Evolutionary conservation across 305 asterid genomes (phyloP), one percentile per base, ranked within the genome.

Genomic region (Solanum hybrid): DNA sequence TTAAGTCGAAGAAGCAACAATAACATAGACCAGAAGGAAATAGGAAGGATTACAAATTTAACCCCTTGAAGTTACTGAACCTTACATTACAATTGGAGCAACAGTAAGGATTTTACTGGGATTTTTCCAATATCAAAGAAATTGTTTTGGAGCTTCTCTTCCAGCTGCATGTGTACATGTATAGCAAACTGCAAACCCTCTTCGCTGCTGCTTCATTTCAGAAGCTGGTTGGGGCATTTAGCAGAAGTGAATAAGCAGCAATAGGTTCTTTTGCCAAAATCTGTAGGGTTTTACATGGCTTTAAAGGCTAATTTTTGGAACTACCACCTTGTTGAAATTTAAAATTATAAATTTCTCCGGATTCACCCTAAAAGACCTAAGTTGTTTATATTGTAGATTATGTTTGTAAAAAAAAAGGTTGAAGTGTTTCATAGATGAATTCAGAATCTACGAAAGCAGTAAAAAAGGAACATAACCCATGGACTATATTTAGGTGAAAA

Each of bases 401-500:
- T 18, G 31, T 31, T 51, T 51, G 87, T 42, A 1, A 28, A 76
- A 61, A 20, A 37, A 24, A 80, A 24, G n/a, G 8, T 14, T 42
- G 20, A 20, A 34, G 86, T 16, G 69, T 46, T 73, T 22, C 77
- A 57, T 12, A 74, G 33, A 40, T 28, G 67, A 39, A 42, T 24
- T 67, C 69, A 36, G 5, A 36, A 16, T 9, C 39, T 51, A 12
- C 18, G 18, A 16, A 18, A 18, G 33, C 24, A 64, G 74, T 77
- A n/a, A 81, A 28, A 84, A 24, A 26, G 29, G 61, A 31, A 89
- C 64, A 87, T 12, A 28, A 22, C 1, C 74, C 31, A 11, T 64
- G 86, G 89, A 90, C 80, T 42, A 14, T 34, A 64, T 51, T 37
- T 77, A 35, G 67, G 77, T 81, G 86, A 88, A 61, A 89, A 57